Base-by-base conservation (phyloP, 345 rosid species). In the Hibiscus syriacus region DNA sequence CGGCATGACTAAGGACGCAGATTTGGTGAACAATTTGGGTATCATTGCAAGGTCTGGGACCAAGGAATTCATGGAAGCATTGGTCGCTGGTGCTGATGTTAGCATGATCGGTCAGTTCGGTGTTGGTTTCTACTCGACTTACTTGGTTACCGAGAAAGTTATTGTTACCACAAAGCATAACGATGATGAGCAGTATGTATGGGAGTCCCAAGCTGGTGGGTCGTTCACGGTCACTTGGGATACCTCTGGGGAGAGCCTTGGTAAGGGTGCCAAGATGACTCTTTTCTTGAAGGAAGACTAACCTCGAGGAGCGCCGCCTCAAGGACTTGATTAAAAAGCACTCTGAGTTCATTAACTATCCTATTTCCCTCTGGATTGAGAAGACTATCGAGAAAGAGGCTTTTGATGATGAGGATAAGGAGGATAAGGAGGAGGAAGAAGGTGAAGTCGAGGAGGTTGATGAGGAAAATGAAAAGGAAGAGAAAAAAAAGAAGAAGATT, bases 121-220 rank as follows among this genome's bases (percentile, higher is more conserved):
- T 74, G 96, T 87, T 58, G 96, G 96, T 61, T 89, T 89, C 76
- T 89, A 89, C 75, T 89, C 96, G 0, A 88, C 96, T 16, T 90
- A 90, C 73, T 81, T 90, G 81, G 92, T 90, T 34, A 83, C 96
- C 5, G 96, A 90, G 66, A 90, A 80, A 83, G 96, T 90, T 2
- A 73, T 90, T 54, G 96, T 90, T 52, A 80, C 87, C 52, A 48
- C 89, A 0, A 90, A 87, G 88, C 92, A 87, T 80, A 87, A 90
- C 14, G 96, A 90, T 75, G 92, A 90, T 41, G 96, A 89, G 75
- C 95, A 90, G 74, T 90, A 88, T 16, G 77, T 90, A 13, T 90
- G 97, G 97, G 97, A 90, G 77, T 90, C 97, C 11, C 97, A 90
- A 60, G 97, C 97, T 30, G 97, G 97, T 36, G 97, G 97, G 0